Conservation (phyloP, 2,329 filamentous ascomycete species). For the Seiridium cupressi region DNA sequence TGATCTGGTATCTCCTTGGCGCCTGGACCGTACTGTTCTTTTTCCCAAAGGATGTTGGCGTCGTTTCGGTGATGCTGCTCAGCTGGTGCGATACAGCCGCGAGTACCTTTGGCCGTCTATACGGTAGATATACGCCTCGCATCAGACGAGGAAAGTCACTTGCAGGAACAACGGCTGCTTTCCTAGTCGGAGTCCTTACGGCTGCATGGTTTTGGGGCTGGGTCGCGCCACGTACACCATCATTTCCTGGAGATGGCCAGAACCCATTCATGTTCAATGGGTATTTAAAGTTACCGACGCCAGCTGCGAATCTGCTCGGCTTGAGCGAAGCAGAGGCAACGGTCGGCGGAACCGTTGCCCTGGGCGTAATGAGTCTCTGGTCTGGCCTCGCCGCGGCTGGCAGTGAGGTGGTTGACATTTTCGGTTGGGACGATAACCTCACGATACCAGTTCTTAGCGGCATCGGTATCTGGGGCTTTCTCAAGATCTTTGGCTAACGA, state of each 20-base stretch:
- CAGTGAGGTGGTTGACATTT: constrained; percentile 88
- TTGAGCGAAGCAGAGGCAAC: constrained; percentile 56
- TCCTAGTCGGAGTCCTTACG: constrained; percentile 76
- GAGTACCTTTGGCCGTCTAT: constrained; percentile 87
- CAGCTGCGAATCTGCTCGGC: constrained; percentile 58
- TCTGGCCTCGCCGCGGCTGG: constrained; percentile 86
- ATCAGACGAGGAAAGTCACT: constrained; percentile 87
- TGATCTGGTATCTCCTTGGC: constrained; percentile 93
- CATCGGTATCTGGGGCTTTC: constrained; percentile 84
- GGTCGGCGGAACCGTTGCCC: constrained; percentile 68
- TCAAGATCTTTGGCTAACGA: constrained; percentile 74
- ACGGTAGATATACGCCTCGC: constrained; percentile 83
- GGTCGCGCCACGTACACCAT: constrained; percentile 67
- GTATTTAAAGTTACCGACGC: constrained; percentile 65
- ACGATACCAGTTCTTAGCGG: constrained; percentile 93
- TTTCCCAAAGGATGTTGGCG: constrained; percentile 89
- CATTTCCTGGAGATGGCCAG: constrained; percentile 66
- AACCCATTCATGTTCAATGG: constrained; percentile 82
- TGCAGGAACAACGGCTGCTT: constrained; percentile 83
- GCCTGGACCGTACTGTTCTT: constrained; percentile 82
- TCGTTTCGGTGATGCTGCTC: constrained; percentile 84
- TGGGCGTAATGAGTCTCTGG: constrained; percentile 79
- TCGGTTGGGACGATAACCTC: constrained; percentile 95
- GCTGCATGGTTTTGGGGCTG: constrained; percentile 87
- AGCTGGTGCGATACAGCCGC: constrained; percentile 99